Percentiles rank a stretch among this genome's conserved stretches.
Conservation (phyloP, 345 rosid genomes). For the Geranium rotundifolium region DNA sequence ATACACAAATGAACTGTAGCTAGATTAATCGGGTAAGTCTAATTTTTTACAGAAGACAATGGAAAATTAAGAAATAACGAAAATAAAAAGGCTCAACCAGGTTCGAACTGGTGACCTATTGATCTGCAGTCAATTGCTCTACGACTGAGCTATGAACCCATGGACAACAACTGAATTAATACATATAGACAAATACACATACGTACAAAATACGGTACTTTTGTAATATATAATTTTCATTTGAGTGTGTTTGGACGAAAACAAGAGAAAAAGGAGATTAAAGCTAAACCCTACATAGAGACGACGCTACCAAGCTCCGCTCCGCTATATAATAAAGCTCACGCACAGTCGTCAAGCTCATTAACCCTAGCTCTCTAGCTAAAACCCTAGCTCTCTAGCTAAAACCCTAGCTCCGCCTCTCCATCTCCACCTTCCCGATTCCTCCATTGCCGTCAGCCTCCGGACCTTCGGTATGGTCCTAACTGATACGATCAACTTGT, state of each 20-base stretch:
- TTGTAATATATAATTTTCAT: too few relatives aligned
- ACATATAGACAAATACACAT: too few relatives aligned
- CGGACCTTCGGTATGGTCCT: neutral
- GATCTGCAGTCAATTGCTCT: conserved; percentile 85
- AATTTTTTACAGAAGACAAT: too few relatives aligned
- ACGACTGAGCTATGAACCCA: conserved; percentile 84
- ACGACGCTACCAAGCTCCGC: too few relatives aligned
- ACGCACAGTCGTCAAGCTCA: neutral
- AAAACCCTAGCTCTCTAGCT: conserved; percentile 1
- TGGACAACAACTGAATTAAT: neutral
- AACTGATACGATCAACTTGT: neutral
- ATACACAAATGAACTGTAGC: too few relatives aligned
- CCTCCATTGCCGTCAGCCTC: neutral
- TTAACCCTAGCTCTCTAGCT: neutral
- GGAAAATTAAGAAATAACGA: too few relatives aligned
- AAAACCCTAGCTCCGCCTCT: conserved; percentile 1
- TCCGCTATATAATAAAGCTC: too few relatives aligned
- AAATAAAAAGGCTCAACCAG: conserved; percentile 28
- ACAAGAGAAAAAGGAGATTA: too few relatives aligned
- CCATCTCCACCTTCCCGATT: neutral
- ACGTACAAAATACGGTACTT: too few relatives aligned
- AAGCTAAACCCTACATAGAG: too few relatives aligned
- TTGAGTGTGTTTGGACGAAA: too few relatives aligned
- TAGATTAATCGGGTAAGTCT: too few relatives aligned
- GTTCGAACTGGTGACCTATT: conserved; percentile 57